Evolutionary conservation across 2,329 filamentous ascomycete genomes (phyloP).

Genomic region (Fusarium verticillioides): DNA sequence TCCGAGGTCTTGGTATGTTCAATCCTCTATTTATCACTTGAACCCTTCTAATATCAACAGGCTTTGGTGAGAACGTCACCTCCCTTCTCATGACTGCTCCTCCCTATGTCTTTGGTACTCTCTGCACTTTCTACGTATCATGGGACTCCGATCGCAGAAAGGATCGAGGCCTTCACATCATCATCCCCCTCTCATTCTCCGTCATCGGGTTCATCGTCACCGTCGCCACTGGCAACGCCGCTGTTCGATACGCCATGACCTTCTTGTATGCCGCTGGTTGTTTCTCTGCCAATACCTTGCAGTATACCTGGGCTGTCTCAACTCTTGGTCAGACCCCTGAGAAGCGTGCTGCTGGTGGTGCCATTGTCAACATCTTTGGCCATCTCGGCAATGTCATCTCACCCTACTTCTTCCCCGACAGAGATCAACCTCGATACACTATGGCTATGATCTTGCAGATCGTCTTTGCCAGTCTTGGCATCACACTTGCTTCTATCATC

Average conservation of each 20-base stretch:
- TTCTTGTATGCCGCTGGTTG: conserved; percentile 39
- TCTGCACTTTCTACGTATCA: conserved; percentile 67
- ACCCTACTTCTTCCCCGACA: conserved; percentile 52
- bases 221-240: conserved; percentile 59
- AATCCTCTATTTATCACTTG: fast-evolving
- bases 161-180: conserved; percentile 71
- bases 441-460: conserved; percentile 44
- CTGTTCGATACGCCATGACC: conserved; percentile 38
- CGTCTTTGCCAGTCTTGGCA: conserved; percentile 26
- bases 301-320: conserved; percentile 51
- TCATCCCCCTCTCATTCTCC: conserved; percentile 64
- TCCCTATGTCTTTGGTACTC: conserved; percentile 65
- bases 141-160: conserved; percentile 70
- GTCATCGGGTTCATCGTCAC: conserved; percentile 68
- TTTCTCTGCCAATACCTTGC: conserved; percentile 48
- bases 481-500: conserved; percentile 1
- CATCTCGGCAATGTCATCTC: conserved; percentile 54
- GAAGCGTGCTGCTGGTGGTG: conserved; percentile 51
- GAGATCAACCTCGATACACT: conserved; percentile 45
- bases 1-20: conserved; percentile 61
- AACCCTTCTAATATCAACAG: not conserved
- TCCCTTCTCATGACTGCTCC: conserved; percentile 67
- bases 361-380: conserved; percentile 51
- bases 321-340: conserved; percentile 51
- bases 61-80: conserved; percentile 60